A percentile compares a stretch with the other conserved stretches of the same genome.
Evolutionary conservation across 2,329 filamentous ascomycete genomes (phyloP).

Genomic region (Cercospora sp.): DNA sequence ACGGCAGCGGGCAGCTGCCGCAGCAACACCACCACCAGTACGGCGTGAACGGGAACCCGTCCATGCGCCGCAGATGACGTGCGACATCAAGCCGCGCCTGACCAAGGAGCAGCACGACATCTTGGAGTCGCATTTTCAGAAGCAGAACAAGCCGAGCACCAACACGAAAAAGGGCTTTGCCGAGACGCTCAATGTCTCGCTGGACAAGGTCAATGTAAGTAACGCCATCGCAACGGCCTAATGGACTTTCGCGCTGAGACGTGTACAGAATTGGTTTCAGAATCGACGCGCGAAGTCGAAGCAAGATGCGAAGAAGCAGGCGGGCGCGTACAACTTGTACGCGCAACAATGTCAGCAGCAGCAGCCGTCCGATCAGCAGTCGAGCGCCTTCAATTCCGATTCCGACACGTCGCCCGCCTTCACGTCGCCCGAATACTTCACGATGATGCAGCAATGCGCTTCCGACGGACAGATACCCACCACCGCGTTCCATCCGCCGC

Average conservation of each 20-base stretch:
- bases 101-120: constrained; percentile 57
- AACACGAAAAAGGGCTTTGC: constrained; percentile 54
- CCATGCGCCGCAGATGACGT: constrained; percentile 34
- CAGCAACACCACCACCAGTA: constrained; percentile 23
- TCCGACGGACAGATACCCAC: constrained; percentile 23
- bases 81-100: constrained; percentile 54
- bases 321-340: constrained; percentile 34
- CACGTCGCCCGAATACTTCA: constrained; percentile 35
- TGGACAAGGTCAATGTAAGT: constrained; percentile 57
- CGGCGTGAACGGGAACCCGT: constrained; percentile 12
- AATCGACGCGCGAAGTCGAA: constrained; percentile 56
- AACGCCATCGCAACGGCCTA: neutral
- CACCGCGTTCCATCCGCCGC: constrained; percentile 13
- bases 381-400: constrained; percentile 32
- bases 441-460: constrained; percentile 36
- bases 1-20: constrained; percentile 16
- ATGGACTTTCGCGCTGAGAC: constrained; percentile 36
- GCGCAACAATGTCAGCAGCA: constrained; percentile 22
- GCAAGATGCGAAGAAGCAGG: constrained; percentile 53
- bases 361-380: constrained; percentile 10
- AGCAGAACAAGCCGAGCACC: constrained; percentile 53
- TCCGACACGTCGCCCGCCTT: constrained; percentile 38
- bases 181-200: constrained; percentile 49
- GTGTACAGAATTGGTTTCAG: constrained; percentile 55
- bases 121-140: constrained; percentile 52